Base-by-base conservation (phyloP, 2,329 filamentous ascomycete genomes). In the Fusarium sacchari region DNA sequence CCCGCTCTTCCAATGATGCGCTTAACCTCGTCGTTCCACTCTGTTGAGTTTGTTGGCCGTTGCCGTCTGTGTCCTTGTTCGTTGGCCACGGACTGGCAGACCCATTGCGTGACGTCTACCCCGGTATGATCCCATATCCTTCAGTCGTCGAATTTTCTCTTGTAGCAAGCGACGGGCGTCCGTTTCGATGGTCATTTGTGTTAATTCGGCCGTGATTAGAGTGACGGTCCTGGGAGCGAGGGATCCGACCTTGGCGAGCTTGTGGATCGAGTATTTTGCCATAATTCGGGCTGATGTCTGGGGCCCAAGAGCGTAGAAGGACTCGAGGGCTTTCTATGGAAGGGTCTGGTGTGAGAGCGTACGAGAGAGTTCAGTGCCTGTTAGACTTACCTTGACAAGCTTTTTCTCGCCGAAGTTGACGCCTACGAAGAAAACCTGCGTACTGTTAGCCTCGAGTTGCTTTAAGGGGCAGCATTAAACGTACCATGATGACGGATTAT, bases 81-180 rank as follows among this genome's bases (percentile, higher is more conserved):
- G 90, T 85, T 99, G 96, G 76, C 96, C 96, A 76, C 96, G 89
- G 60, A 96, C 96, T 8, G 96, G 96, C 84, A 98, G 84, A 69
- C 92, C 90, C 92, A 98, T 95, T 64, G 96, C 96, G 86, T 99
- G 96, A 75, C 96, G 87, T 82, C 93, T 91, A 74, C 96, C 96
- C 60, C 96, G 88, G 81, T 97, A 97, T 8, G 92, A 91, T 56
- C 95, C 95, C 86, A 97, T 98, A 78, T 98, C 95, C 81, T 93
- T 94, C 82, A 99, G 79, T 67, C 96, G 87, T 80, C 88, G 88
- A 76, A 99, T 97, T 79, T 98, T 96, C 56, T 97, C 94, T 78
- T 92, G 88, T 42, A 98, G 84, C 67, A 94, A 85, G 80, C 93
- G 89, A 79, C 91, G 87, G 73, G 97, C 87, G 79, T 98, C 95